Base-by-base conservation (phyloP, 2,329 filamentous ascomycete genomes). In the Myriosclerotinia curreyana region DNA sequence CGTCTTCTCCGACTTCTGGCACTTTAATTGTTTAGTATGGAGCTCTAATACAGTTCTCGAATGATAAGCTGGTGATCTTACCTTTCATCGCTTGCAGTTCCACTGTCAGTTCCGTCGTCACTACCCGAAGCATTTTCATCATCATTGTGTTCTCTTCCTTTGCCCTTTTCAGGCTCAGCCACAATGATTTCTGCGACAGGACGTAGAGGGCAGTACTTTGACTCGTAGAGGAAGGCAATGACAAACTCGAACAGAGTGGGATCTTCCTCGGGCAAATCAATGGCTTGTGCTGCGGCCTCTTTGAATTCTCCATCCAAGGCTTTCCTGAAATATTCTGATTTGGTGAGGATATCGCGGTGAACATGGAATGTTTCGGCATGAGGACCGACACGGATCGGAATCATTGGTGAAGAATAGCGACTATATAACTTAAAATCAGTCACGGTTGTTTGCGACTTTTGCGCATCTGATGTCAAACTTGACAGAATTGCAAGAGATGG, bases 171-270 rank as follows among this genome's bases (percentile, higher is more conserved):
- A 25, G 72, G 65, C 52, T 69, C 68, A 2, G 59, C 64, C 44
- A 69, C 65, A 66, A 55, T 40, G 51, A 31, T 51, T 31, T 76
- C 75, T 3, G 79, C 75, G 42, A 76, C 73, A n/a, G 80, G 73
- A 66, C 73, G 78, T 64, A 81, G 79, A 44, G 80, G 80, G 4
- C 77, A 74, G 67, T 79, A 82, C 62, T 73, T 77, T 25, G 75
- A 77, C 67, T 82, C 80, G 67, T 82, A 82, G 15, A 82, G 72
- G 59, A 78, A 82, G n/a, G 80, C 79, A 44, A 83, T 73, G 50
- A 83, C 71, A 66, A 82, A 81, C 64, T 81, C 79, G 66, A 83
- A 83, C 54, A 81, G 77, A 62, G 77, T 77, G 3, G 81, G 79
- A 66, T 82, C 77, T 65, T 83, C 81, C 64, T 83, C 81, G 0